Evolutionary conservation across 2,329 filamentous ascomycete species (phyloP), one percentile per base, ranked within the genome.

Genomic region (Aspergillus jensenii): DNA sequence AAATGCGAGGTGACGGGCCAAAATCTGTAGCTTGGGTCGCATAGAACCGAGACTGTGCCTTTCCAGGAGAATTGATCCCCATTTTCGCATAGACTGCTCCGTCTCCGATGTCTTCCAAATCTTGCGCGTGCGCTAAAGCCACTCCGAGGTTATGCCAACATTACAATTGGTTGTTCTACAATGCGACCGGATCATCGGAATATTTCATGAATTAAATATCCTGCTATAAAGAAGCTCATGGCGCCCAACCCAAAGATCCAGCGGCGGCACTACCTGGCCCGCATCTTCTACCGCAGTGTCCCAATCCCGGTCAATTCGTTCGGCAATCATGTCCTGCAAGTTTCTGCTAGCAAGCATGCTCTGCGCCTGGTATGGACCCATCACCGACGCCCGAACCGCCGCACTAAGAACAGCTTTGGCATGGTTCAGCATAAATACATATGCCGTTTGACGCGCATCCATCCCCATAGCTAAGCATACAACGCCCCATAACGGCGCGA

Each of bases 301-400:
- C 79, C 79, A 82, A 58, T 82, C 78, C 50, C 75, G 73, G 52
- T 75, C 71, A 35, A 87, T 78, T 33, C 81, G 75, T 12, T 71
- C 72, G 51, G 74, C 67, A 39, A 88, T 83, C 61, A 79, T 75
- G n/a, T 74, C 73, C 66, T 83, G 80, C 62, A 88, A 63, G 52
- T 75, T 76, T 31, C 69, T 71, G 59, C 82, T 80, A 3, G 85
- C 85, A 43, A 88, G 73, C 27, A 87, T 72, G 21, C 74, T 79
- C 64, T 88, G 86, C 17, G 84, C 83, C 70, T 87, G 84, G 70
- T 88, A 88, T 0, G 86, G 85, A 0, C 86, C 86, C 81, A 88
- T 82, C 3, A 88, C 85, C 21, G 83, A 83, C 4, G 85, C 84
- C 43, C 86, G 76, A 44, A 88, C 85, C 1, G 81, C 85, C 3